Evolutionary conservation across 768 basidiomycete genomes (phyloP).

Genomic region (Suillus discolor): DNA sequence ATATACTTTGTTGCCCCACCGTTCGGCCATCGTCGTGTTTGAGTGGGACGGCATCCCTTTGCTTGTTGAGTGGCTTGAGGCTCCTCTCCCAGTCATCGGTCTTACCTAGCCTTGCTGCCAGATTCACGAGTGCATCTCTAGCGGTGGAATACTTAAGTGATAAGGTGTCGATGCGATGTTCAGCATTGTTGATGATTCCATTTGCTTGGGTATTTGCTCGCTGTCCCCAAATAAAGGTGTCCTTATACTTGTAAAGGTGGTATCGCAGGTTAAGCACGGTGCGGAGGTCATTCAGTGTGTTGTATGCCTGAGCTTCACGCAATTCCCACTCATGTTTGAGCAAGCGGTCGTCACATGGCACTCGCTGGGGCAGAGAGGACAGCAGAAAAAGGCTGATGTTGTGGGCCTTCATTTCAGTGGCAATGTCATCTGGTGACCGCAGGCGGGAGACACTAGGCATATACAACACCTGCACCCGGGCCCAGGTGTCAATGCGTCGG

Average conservation of each 20-base stretch:
- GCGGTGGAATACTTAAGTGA: neutral
- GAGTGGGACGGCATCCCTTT: too few relatives aligned
- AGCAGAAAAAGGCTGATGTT: neutral
- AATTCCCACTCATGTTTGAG: too few relatives aligned
- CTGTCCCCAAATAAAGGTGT: neutral
- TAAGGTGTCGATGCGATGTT: neutral
- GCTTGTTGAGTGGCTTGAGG: too few relatives aligned
- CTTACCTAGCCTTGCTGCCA: neutral
- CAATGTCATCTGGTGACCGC: neutral
- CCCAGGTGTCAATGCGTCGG: neutral
- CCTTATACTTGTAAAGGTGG: neutral
- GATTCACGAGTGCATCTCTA: neutral
- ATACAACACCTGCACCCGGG: neutral
- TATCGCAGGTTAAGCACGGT: neutral
- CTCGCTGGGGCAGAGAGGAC: too few relatives aligned
- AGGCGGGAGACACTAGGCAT: slow-evolving; percentile 1
- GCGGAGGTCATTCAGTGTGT: too few relatives aligned
- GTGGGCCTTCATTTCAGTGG: neutral
- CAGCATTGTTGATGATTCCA: neutral
- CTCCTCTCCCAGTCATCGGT: neutral
- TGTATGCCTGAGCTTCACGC: too few relatives aligned
- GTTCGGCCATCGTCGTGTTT: too few relatives aligned
- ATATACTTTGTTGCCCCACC: too few relatives aligned
- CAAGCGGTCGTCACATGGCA: too few relatives aligned
- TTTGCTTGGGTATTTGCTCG: neutral